Conservation (phyloP, 225 moss, liverwort and hornwort genomes). For the Straminergon stramineum region DNA sequence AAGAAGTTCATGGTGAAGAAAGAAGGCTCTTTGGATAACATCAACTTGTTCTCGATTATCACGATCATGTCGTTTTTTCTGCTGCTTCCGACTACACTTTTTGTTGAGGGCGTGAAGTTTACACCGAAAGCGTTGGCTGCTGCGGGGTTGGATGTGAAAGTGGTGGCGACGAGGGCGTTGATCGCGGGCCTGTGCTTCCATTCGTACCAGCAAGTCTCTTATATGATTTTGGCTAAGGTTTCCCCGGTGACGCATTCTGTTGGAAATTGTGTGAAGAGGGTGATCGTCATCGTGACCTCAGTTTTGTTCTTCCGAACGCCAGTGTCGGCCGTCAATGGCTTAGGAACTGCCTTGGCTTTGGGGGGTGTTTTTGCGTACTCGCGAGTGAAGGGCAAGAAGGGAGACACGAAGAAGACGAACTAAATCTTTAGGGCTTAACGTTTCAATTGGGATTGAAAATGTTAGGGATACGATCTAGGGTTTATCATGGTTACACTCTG, state of each 20-base stretch:
- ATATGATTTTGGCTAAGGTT: conserved; percentile 88
- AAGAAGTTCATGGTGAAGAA: conserved; percentile 99
- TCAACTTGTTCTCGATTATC: conserved; percentile 92
- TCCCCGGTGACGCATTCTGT: conserved; percentile 97
- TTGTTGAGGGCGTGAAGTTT: conserved; percentile 74
- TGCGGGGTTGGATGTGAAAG: conserved; percentile 75
- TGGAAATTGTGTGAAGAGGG: conserved; percentile 97
- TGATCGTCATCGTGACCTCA: conserved; percentile 93
- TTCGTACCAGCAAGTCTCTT: conserved; percentile 96
- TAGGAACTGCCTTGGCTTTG: conserved; percentile 86
- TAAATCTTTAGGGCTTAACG: neutral
- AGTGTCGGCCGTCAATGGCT: conserved; percentile 79
- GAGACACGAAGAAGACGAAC: conserved; percentile 20
- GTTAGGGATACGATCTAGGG: neutral
- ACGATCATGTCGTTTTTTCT: conserved; percentile 83
- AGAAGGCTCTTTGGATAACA: conserved; percentile 89
- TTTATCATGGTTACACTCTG: neutral
- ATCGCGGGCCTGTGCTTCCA: conserved; percentile 94
- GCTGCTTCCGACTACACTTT: conserved; percentile 46
- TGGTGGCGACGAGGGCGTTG: conserved; percentile 68
- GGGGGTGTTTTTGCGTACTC: conserved; percentile 95
- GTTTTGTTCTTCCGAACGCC: conserved; percentile 93
- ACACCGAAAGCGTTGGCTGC: conserved; percentile 55
- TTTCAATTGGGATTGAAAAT: neutral
- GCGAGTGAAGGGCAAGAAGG: conserved; percentile 69